Conservation (phyloP, 164 flowering plant genomes). For the Umbellularia californica region DNA sequence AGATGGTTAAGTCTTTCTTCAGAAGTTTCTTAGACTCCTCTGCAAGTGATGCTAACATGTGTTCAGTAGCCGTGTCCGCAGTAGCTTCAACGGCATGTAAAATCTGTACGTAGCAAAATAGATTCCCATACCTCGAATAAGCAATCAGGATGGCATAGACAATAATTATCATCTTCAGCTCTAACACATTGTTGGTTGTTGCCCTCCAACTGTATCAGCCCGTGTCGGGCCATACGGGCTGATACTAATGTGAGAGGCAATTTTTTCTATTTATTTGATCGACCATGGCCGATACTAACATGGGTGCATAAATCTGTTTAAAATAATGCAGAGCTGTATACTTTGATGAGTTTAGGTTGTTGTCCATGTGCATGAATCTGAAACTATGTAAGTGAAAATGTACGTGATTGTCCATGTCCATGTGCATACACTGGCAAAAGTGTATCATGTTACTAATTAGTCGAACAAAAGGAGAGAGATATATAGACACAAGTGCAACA, state of each 20-base stretch:
- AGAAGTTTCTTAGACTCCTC: constrained; percentile 71
- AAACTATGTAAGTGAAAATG: too few relatives aligned
- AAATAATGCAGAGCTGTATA: too few relatives aligned
- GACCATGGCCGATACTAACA: not conserved
- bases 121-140: not conserved
- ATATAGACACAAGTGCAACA: not conserved
- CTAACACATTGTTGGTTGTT: not conserved
- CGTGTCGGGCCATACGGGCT: too few relatives aligned
- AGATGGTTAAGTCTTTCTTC: constrained; percentile 55
- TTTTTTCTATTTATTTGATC: not conserved
- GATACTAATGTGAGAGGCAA: too few relatives aligned
- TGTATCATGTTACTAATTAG: too few relatives aligned
- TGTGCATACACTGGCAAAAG: too few relatives aligned
- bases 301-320: too few relatives aligned
- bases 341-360: too few relatives aligned
- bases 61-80: constrained; percentile 52
- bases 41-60: constrained; percentile 78
- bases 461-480: too few relatives aligned
- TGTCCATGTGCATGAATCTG: too few relatives aligned
- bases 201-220: not conserved
- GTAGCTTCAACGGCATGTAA: constrained; percentile 55
- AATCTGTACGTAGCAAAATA: constrained; percentile 37
- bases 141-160: too few relatives aligned
- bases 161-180: not conserved
- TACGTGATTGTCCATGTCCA: too few relatives aligned